A percentile compares a stretch with the other conserved stretches of the same genome.
Evolutionary conservation across 2,329 filamentous ascomycete genomes (phyloP).

Genomic region (Penicillium sp.): DNA sequence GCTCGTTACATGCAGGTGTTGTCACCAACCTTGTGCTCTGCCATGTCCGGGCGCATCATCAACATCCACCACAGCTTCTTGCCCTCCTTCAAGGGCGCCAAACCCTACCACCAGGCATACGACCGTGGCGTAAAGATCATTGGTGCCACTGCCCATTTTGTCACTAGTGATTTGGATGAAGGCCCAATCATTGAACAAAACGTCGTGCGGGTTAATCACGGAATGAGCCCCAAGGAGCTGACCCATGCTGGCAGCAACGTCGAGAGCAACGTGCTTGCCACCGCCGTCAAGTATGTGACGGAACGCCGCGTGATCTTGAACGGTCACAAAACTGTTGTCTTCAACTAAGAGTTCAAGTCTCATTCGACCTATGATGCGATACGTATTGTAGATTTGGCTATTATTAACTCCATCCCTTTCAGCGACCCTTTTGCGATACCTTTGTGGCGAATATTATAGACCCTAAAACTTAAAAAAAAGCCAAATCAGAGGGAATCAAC

Average conservation of each 20-base stretch:
- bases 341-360: constrained; percentile 46
- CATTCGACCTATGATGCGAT: not conserved
- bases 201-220: constrained; percentile 73
- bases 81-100: constrained; percentile 83
- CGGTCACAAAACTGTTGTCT: constrained; percentile 76
- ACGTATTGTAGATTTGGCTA: not conserved
- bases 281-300: constrained; percentile 80
- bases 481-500: not conserved
- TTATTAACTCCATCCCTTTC: not conserved
- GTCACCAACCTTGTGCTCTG: constrained; percentile 68
- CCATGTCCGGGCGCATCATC: constrained; percentile 84
- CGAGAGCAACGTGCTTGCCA: constrained; percentile 77
- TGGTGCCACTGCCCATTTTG: constrained; percentile 81
- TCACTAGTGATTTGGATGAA: constrained; percentile 80
- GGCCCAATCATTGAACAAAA: constrained; percentile 87
- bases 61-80: constrained; percentile 89
- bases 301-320: constrained; percentile 77
- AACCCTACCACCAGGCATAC: constrained; percentile 84
- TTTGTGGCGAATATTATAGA: not conserved
- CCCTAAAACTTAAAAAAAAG: not conserved
- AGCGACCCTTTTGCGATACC: not conserved
- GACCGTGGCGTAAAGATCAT: constrained; percentile 87
- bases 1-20: constrained; percentile 88
- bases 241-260: constrained; percentile 80
- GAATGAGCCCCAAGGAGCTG: constrained; percentile 71